These are phyloP conservation scores for Wilcoxina mikolae DNA, from an alignment of 495 filamentous ascomycete genomes.

Conservation along the genomic window DNA sequence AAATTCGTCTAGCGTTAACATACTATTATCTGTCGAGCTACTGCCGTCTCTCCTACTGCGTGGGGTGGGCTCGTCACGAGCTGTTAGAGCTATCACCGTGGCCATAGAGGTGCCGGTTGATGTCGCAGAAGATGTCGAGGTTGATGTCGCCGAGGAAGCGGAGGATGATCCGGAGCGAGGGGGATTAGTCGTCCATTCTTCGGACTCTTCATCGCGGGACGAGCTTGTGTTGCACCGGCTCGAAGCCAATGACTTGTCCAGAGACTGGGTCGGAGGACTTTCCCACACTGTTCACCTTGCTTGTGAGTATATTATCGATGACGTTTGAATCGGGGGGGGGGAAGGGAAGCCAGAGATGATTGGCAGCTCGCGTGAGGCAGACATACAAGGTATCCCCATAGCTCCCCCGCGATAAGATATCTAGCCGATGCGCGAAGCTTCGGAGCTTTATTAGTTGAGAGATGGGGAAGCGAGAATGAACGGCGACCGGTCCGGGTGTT, in stretches of 20 bases:
- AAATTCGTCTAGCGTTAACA: slow-evolving; percentile 25
- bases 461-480: too few relatives aligned
- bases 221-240: slow-evolving; percentile 2
- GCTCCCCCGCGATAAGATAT: too few relatives aligned
- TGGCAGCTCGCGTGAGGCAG: background rate
- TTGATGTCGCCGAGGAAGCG: background rate
- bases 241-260: background rate
- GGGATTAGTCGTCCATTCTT: background rate
- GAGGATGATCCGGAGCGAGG: background rate
- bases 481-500: too few relatives aligned
- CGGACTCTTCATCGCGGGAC: background rate
- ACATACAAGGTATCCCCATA: slow-evolving; percentile 23
- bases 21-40: slow-evolving; percentile 15
- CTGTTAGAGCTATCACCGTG: background rate
- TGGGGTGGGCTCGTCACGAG: background rate
- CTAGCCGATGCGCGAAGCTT: too few relatives aligned
- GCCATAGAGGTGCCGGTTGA: background rate
- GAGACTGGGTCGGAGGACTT: background rate
- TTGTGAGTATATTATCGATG: too few relatives aligned
- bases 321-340: too few relatives aligned
- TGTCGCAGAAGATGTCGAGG: slow-evolving; percentile 4
- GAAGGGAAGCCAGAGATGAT: background rate
- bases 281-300: slow-evolving; percentile 1
- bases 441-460: too few relatives aligned
- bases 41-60: slow-evolving; percentile 4